A percentile compares a stretch with the other conserved stretches of the same genome.
Conservation (phyloP, 2,329 filamentous ascomycete genomes). For the Celoporthe dispersa region DNA sequence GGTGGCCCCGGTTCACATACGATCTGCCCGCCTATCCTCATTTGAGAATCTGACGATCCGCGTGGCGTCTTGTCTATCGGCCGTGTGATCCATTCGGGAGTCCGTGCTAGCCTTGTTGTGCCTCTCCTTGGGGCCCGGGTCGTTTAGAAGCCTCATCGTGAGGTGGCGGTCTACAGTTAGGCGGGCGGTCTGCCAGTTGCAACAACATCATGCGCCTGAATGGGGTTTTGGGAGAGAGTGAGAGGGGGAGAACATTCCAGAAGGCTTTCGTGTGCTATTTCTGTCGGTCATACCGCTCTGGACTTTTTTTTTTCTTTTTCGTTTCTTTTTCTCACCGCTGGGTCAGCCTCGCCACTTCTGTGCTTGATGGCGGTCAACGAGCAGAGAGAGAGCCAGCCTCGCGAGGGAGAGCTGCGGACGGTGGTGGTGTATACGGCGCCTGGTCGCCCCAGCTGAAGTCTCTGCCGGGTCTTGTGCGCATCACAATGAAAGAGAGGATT, state of each 20-base stretch:
- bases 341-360: background rate
- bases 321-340: background rate
- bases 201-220: background rate
- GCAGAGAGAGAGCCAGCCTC: background rate
- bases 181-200: background rate
- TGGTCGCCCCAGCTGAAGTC: background rate
- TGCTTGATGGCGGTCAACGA: background rate
- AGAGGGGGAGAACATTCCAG: background rate
- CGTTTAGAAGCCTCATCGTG: background rate
- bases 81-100: background rate
- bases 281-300: constrained; percentile 1
- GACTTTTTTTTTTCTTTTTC: background rate
- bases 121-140: background rate
- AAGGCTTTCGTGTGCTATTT: background rate
- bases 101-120: constrained; percentile 4
- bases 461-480: background rate
- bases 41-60: constrained; percentile 2
- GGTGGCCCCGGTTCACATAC: background rate
- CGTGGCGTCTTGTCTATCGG: background rate
- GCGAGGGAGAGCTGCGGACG: background rate
- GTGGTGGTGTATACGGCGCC: background rate
- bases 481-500: background rate
- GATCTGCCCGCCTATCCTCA: constrained; percentile 7
- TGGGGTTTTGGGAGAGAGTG: background rate
- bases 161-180: background rate